Evolutionary conservation across 768 basidiomycete species (phyloP).

Genomic region (Lactarius psammicola): DNA sequence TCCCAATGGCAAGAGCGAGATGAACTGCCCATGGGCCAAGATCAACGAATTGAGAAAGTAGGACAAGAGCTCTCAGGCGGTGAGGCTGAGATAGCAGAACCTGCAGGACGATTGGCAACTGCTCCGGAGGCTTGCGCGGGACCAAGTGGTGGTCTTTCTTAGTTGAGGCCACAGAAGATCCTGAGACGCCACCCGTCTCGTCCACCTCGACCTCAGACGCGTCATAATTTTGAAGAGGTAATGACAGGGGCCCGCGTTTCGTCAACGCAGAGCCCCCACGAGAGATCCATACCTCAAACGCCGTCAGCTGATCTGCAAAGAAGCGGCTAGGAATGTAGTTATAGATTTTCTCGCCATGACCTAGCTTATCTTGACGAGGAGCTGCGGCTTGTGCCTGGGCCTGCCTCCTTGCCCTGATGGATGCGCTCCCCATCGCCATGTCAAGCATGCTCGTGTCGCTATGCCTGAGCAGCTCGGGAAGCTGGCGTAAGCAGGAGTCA

Average conservation of each 20-base stretch:
- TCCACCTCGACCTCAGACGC: conserved; percentile 37
- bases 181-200: conserved; percentile 19
- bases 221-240: conserved; percentile 50
- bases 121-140: conserved; percentile 91
- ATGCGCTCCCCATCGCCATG: conserved; percentile 30
- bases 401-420: conserved; percentile 32
- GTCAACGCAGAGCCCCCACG: conserved; percentile 86
- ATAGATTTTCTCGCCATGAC: conserved; percentile 50
- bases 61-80: conserved; percentile 90
- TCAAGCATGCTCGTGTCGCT: conserved; percentile 29
- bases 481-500: conserved; percentile 87
- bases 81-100: conserved; percentile 96
- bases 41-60: conserved; percentile 96
- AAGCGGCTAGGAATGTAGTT: conserved; percentile 85
- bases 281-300: conserved; percentile 98
- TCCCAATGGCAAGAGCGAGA: conserved; percentile 92
- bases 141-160: conserved; percentile 52
- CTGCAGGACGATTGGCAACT: conserved; percentile 96
- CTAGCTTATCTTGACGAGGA: conserved; percentile 19
- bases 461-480: conserved; percentile 72
- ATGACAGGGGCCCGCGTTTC: conserved; percentile 68
- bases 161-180: conserved; percentile 4
- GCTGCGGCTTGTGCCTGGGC: conserved; percentile 26
- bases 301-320: conserved; percentile 94
- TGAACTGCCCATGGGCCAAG: conserved; percentile 99